Percentiles rank a stretch among this genome's conserved stretches.
phyloP scores from a whole-genome alignment of 805 yeast species.

The Saccharomyces mikatae region DNA sequence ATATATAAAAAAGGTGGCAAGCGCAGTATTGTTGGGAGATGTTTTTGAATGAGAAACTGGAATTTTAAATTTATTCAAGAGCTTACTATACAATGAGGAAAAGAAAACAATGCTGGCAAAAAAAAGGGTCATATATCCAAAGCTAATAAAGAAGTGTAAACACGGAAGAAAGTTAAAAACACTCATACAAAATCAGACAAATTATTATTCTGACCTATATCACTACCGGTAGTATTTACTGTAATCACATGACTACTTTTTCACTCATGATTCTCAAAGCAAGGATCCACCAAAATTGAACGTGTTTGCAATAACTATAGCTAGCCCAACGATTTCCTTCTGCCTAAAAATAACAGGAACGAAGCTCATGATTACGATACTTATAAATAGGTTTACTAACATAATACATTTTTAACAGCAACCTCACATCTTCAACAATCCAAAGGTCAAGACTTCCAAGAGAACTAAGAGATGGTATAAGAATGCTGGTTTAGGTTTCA shows the following conservation, averaged over 20 bases:
- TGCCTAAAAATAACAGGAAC: not conserved
- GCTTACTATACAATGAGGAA: not conserved
- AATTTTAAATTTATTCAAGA: not conserved
- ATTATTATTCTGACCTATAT: too few species aligned
- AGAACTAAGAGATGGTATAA: slow-evolving; percentile 99
- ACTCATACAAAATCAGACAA: too few species aligned
- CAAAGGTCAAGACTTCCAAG: slow-evolving; percentile 97
- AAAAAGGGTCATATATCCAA: not conserved
- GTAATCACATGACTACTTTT: too few species aligned
- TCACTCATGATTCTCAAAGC: not conserved
- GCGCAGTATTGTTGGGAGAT: not conserved
- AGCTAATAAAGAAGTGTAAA: not conserved
- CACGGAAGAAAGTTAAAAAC: not conserved
- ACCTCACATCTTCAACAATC: slow-evolving; percentile 99
- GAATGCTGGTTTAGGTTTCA: slow-evolving; percentile 99
- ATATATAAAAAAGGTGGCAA: too few species aligned
- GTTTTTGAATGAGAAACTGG: not conserved
- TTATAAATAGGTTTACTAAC: not conserved
- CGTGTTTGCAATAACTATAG: not conserved
- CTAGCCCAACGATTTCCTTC: not conserved
- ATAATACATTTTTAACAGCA: slow-evolving; percentile 49
- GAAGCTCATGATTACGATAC: not conserved
- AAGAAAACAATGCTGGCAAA: not conserved
- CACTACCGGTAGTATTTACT: too few species aligned
- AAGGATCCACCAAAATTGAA: not conserved